Percentiles rank a stretch among this genome's conserved stretches.
phyloP scores from a whole-genome alignment of 768 basidiomycete species.

The Boletus rufocinnamomeus region DNA sequence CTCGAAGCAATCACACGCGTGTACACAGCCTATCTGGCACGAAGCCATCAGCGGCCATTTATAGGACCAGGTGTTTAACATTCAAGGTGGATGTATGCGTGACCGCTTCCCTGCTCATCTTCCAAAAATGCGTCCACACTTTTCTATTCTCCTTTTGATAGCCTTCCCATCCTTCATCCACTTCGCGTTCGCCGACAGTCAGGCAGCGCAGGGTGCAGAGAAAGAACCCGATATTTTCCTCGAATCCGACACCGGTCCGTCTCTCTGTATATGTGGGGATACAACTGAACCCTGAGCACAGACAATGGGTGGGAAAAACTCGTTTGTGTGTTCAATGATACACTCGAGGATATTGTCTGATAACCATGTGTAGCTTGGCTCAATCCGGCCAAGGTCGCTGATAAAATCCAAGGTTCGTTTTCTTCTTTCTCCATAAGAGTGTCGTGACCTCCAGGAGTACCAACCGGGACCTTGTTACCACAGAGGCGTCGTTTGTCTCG shows the following conservation, averaged over 20 bases:
- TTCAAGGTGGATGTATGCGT: neutral
- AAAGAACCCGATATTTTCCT: neutral
- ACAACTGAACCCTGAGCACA: conserved; percentile 4
- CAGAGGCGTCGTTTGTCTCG: neutral
- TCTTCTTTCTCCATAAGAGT: neutral
- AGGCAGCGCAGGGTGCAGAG: neutral
- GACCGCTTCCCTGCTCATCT: neutral
- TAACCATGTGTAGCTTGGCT: neutral
- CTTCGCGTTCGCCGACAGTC: neutral
- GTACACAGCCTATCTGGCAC: neutral
- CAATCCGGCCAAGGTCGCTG: neutral
- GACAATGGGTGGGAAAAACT: conserved; percentile 4
- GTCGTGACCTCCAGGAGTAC: neutral
- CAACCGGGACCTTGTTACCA: neutral
- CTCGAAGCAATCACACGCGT: neutral
- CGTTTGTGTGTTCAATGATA: neutral
- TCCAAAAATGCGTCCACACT: conserved; percentile 5
- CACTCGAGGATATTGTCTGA: neutral
- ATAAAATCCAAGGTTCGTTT: conserved; percentile 3
- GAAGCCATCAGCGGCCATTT: neutral
- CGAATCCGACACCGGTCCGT: neutral
- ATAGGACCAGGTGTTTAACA: conserved; percentile 4
- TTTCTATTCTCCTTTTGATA: neutral
- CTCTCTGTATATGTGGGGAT: neutral
- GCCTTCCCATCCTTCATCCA: neutral